Evolutionary conservation across 179 eudicot species (phyloP), one percentile per base, ranked within the genome.

Genomic region (Nepenthes alata): DNA sequence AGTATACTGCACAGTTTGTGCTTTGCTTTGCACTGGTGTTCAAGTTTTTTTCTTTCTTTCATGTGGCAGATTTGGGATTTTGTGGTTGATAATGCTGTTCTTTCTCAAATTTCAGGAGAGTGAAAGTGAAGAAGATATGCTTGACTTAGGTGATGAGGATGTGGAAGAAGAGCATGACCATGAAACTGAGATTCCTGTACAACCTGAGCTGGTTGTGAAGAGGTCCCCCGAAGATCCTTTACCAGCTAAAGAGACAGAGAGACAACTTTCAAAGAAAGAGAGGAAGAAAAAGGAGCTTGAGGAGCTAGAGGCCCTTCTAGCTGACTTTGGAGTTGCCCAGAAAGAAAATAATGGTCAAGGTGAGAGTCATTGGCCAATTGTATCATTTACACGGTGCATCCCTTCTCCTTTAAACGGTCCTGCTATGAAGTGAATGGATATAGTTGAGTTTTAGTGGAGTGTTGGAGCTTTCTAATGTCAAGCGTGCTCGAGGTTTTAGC

Each of bases 261-360:
- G 82, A 63, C 95, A 87, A 68, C 82, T 87, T 11, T 85, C 91
- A 5, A 87, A 87, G 83, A 87, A 87, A 62, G 95, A 87, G 71
- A 60, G 77, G 55, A 84, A 77, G 81, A 87, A 87, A 60, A 87
- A 85, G 73, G 95, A 85, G 80, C 88, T 87, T 36, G 88, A 81
- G 36, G 95, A 87, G 62, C 83, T 87, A 16, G 95, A 87, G 49
- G 95, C 88, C n/a, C 74, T 87, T 50, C 82, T 87, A 41, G 91
- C 85, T 63, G 90, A 87, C 73, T 72, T 93, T 37, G 87, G 95
- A 62, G 77, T 75, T 52, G 35, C 62, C 65, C 74, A 75, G 15
- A 61, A 77, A 48, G 76, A 80, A 36, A 71, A 34, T 54, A 72
- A 70, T 63, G 78, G 78, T 60, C 80, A 76, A 78, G 88, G 84